Evolutionary conservation across 805 yeast genomes (phyloP).

Genomic region (Komagataella ulmi): DNA sequence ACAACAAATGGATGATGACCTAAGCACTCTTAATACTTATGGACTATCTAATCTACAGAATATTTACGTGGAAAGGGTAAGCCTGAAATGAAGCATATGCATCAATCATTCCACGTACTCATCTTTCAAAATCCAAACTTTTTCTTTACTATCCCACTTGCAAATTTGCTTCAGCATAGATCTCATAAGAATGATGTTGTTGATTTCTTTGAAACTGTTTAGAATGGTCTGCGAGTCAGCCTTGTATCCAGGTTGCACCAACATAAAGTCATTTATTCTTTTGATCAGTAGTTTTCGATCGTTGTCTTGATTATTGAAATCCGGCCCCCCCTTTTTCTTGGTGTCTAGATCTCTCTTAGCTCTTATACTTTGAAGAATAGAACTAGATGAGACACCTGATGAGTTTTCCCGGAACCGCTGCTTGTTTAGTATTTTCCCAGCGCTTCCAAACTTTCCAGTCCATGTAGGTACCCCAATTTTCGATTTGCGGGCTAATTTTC

Average conservation of each 20-base stretch:
- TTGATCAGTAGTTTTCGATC: slow-evolving; percentile 7
- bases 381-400: slow-evolving; percentile 25
- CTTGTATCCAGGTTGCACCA: slow-evolving; percentile 15
- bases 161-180: slow-evolving; percentile 60
- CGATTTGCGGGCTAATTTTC: slow-evolving; percentile 31
- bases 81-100: not conserved
- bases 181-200: slow-evolving; percentile 42
- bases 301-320: slow-evolving; percentile 1
- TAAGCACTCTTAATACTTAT: not conserved
- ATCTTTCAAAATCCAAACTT: slow-evolving; percentile 54
- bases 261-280: slow-evolving; percentile 14
- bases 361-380: slow-evolving; percentile 35
- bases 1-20: not conserved
- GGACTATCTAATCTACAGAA: not conserved
- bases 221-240: slow-evolving; percentile 16
- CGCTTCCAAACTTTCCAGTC: slow-evolving; percentile 87
- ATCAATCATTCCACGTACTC: slow-evolving; percentile 20
- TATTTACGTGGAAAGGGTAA: not conserved
- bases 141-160: slow-evolving; percentile 41
- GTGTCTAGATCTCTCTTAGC: slow-evolving; percentile 24
- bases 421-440: slow-evolving; percentile 40
- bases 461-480: slow-evolving; percentile 82
- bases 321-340: slow-evolving; percentile 1
- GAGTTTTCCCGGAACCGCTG: not conserved
- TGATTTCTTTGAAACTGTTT: slow-evolving; percentile 18